These are phyloP conservation scores for Dianthus caryophyllus DNA, from an alignment of 148 eudicot genomes.

Conservation along the genomic window DNA sequence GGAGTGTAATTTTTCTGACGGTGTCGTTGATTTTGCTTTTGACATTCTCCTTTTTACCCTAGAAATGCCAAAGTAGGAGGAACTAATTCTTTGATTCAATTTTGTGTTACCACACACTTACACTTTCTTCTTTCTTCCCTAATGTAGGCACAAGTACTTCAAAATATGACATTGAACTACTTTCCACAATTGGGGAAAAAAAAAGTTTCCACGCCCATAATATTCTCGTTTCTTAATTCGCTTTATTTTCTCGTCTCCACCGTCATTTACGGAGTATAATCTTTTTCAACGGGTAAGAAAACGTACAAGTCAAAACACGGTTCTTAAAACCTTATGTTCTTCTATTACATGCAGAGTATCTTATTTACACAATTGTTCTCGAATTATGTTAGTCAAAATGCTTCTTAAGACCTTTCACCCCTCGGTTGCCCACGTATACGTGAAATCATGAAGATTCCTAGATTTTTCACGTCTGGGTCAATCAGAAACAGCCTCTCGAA, in stretches of 20 bases:
- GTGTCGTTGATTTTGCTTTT: constrained; percentile 11
- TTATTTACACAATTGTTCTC: too few relatives aligned
- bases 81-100: constrained; percentile 5
- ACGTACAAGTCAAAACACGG: too few relatives aligned
- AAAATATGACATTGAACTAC: neutral
- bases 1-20: neutral
- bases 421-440: too few relatives aligned
- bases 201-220: neutral
- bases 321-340: too few relatives aligned
- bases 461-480: neutral
- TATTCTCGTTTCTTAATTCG: neutral
- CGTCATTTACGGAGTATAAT: too few relatives aligned
- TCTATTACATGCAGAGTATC: too few relatives aligned
- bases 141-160: constrained; percentile 21
- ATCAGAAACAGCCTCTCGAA: neutral
- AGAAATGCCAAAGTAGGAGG: constrained; percentile 5
- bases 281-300: too few relatives aligned
- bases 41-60: neutral
- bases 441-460: too few relatives aligned
- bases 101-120: neutral
- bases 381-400: too few relatives aligned
- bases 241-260: neutral
- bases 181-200: constrained; percentile 2
- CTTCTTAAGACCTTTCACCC: too few relatives aligned
- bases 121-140: neutral